Evolutionary conservation across 306 rosid species (phyloP).

Genomic region (Rosa chinensis): DNA sequence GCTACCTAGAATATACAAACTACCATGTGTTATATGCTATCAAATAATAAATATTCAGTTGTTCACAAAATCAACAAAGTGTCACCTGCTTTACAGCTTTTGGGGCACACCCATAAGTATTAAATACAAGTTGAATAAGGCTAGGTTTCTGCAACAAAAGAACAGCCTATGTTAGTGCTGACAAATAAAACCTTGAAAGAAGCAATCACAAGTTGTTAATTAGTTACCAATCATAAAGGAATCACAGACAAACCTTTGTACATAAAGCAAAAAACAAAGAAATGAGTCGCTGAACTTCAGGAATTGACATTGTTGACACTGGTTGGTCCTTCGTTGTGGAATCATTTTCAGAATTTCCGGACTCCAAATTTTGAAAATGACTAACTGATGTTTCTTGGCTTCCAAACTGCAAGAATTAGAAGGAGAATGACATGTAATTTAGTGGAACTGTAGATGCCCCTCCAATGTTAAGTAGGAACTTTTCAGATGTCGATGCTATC

Average conservation of each 20-base stretch:
- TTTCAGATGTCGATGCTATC: background rate
- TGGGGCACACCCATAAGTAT: slow-evolving; percentile 64
- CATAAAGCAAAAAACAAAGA: slow-evolving; percentile 93
- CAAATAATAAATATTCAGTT: background rate
- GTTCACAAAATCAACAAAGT: background rate
- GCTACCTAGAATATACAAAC: background rate
- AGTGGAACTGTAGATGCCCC: background rate
- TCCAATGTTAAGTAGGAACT: background rate
- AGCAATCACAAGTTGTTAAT: slow-evolving; percentile 5
- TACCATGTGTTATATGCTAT: background rate
- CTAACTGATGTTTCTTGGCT: slow-evolving; percentile 56
- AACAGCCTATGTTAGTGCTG: slow-evolving; percentile 15
- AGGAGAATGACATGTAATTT: background rate
- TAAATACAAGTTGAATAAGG: slow-evolving; percentile 81
- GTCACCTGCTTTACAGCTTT: slow-evolving; percentile 81
- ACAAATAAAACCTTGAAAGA: slow-evolving; percentile 15
- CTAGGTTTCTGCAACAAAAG: slow-evolving; percentile 71
- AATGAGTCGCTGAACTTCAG: slow-evolving; percentile 82
- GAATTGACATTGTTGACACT: slow-evolving; percentile 49
- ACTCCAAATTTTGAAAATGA: slow-evolving; percentile 57
- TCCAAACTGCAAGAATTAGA: slow-evolving; percentile 49
- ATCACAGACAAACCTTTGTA: slow-evolving; percentile 64
- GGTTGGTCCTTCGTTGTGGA: slow-evolving; percentile 39
- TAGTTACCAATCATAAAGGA: slow-evolving; percentile 15
- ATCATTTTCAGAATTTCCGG: slow-evolving; percentile 59